These are phyloP conservation scores for Suhomyces faveliae DNA, from an alignment of 805 yeast genomes.

Conservation along the genomic window DNA sequence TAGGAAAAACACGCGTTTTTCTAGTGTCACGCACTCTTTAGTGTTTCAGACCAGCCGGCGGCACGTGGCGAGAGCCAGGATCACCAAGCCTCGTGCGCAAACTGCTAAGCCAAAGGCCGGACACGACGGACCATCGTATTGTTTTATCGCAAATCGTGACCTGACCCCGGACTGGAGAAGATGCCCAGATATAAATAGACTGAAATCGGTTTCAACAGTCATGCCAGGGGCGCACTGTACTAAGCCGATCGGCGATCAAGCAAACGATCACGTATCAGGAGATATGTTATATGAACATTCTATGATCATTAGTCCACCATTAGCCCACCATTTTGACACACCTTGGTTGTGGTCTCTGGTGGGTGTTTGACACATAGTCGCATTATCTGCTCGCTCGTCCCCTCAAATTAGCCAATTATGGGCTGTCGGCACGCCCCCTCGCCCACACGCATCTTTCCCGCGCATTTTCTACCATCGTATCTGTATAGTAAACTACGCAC, in stretches of 20 bases:
- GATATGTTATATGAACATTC: too few relatives aligned
- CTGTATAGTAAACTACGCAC: neutral
- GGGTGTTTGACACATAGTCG: neutral
- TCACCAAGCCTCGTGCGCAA: neutral
- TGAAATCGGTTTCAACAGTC: neutral
- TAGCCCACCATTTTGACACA: too few relatives aligned
- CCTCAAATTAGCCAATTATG: neutral
- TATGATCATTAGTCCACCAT: too few relatives aligned
- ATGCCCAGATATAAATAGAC: neutral
- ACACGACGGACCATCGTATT: neutral
- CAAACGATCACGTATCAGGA: too few relatives aligned
- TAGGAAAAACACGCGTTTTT: neutral
- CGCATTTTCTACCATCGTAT: neutral
- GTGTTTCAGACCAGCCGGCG: neutral
- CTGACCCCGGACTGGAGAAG: conserved; percentile 1
- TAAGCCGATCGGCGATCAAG: too few relatives aligned
- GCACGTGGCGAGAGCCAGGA: neutral
- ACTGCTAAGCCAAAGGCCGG: neutral
- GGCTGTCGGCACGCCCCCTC: neutral
- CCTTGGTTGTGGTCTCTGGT: neutral
- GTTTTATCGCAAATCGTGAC: neutral
- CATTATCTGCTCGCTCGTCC: neutral
- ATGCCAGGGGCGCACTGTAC: too few relatives aligned
- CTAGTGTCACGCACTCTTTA: neutral
- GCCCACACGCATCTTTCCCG: neutral